Evolutionary conservation across 495 filamentous ascomycete genomes (phyloP), one percentile per base, ranked within the genome.

Genomic region (Hypoxylon perforatum): DNA sequence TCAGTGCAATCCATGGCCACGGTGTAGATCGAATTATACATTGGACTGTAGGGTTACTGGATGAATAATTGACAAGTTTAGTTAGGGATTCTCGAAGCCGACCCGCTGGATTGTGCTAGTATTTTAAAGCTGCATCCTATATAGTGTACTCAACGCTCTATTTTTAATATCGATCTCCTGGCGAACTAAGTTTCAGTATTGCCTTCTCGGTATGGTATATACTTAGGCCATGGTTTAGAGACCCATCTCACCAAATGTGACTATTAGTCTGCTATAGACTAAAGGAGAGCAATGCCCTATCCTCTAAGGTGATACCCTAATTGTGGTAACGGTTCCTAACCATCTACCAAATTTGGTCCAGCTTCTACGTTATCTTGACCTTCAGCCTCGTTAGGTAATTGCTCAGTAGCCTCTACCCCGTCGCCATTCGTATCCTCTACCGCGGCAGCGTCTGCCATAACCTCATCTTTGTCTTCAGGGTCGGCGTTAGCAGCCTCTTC

Each of bases 1-100:
- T 99, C 56, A 94, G 93, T 74, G 95, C 96, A 52, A 92, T 97
- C 63, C 84, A 86, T 44, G 91, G 89, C 17, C 87, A 98, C 73
- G 94, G 94, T 7, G 87, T 96, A 10, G 85, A 90, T 57, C 83
- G 86, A 39, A 91, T 97, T 47, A 84, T 92, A 10, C 88, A 90
- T 60, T 85, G 92, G 79, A 90, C 91, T 21, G 87, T 96, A 69
- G 85, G 85, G 18, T 79, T 96, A 56, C 73, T 98, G 56, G 88
- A 92, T 63, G 75, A 48, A 12, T 74, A 57, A 60, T 12, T 10
- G 45, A 46, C 38, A 36, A 35, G 22, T 30, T 12, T 44, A 35
- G n/a, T 1, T 21, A 14, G 15, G 38, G 28, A 28, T 41, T 6
- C 39, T 59, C 38, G 25, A 61, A 7, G 6, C 21, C 19, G 18